Base-by-base conservation (phyloP, 805 yeast genomes). In the Candida berthetii region DNA sequence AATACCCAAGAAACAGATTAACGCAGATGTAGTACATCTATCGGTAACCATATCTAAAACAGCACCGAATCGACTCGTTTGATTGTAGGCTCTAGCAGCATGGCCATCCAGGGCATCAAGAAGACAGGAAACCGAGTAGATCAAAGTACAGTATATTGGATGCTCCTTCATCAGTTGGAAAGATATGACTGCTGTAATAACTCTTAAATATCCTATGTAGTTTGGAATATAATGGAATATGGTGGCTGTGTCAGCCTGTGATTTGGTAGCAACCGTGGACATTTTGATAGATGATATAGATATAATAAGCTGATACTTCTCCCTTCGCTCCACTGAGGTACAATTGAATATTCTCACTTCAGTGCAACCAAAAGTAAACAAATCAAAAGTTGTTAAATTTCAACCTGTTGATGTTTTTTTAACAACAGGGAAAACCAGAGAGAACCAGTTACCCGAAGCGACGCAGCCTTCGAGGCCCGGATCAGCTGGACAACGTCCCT, bases 11-110 rank as follows among this genome's bases (percentile, higher is more conserved):
- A 76, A 93, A 61, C 95, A 89, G 51, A 93, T 80, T 55, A 93
- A 73, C n/a, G 96, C 84, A 13, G 95, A 78, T 0, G 99, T 93
- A 13, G 99, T 90, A 60, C 97, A 93, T 58, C 99, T 75, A 62
- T 93, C 99, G 16, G 99, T 91, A 27, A 93, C 97, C 99, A 93
- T 93, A 64, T 93, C 99, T 53, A 93, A 74, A 17, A 95, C 96
- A 16, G 99, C 98, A 31, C 99, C 99, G 51, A 88, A 87, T 50
- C 78, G 76, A 27, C 97, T 86, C 14, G 96, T 83, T 62, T 93
- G 99, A 60, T 85, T 78, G 60, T 72, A 87, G 54, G 74, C 75
- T 48, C 99, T 75, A 4, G 99, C 99, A 43, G 96, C 95, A 42
- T 83, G 80, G 4, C 99, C 99, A 61, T 93, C 99, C 43, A 89